Evolutionary conservation across 495 filamentous ascomycete genomes (phyloP).

Genomic region (Apiosordaria backusii): DNA sequence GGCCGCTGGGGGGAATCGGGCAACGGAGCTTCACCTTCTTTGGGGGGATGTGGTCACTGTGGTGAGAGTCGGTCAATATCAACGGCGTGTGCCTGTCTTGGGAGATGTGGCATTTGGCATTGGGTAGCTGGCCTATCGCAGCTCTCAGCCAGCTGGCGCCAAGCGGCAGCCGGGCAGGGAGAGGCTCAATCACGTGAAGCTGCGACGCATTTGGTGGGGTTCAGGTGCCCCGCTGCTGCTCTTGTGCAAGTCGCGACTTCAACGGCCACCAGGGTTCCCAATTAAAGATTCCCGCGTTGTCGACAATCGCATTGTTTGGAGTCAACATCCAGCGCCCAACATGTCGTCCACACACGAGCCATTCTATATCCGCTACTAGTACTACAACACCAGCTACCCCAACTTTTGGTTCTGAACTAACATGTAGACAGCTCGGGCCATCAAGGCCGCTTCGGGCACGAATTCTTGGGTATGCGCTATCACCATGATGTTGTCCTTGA

Average conservation of each 20-base stretch:
- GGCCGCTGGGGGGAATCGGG: slow-evolving; percentile 21
- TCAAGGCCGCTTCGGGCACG: slow-evolving; percentile 95
- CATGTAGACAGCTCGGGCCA: slow-evolving; percentile 78
- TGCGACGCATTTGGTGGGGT: slow-evolving; percentile 16
- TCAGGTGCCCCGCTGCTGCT: slow-evolving; percentile 26
- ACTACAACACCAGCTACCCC: slow-evolving; percentile 28
- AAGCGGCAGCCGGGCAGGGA: slow-evolving; percentile 23
- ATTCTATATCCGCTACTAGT: slow-evolving; percentile 99
- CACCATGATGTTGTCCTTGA: slow-evolving; percentile 3
- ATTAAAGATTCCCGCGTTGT: slow-evolving; percentile 10
- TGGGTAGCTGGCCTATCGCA: slow-evolving; percentile 16
- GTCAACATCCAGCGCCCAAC: slow-evolving; percentile 15
- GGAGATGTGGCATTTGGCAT: slow-evolving; percentile 37
- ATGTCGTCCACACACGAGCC: slow-evolving; percentile 56
- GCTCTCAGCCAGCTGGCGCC: slow-evolving; percentile 22
- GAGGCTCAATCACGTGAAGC: background rate
- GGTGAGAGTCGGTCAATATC: slow-evolving; percentile 28
- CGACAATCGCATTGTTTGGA: slow-evolving; percentile 3
- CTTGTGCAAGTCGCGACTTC: slow-evolving; percentile 5
- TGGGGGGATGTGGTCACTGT: slow-evolving; percentile 15
- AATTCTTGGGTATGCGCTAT: slow-evolving; percentile 78
- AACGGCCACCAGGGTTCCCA: slow-evolving; percentile 22
- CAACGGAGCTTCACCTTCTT: slow-evolving; percentile 28
- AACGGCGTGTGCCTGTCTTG: slow-evolving; percentile 23
- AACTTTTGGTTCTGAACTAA: slow-evolving; percentile 6